Base-by-base conservation (phyloP, 2,329 filamentous ascomycete genomes). In the Calonectria multiphialidica region DNA sequence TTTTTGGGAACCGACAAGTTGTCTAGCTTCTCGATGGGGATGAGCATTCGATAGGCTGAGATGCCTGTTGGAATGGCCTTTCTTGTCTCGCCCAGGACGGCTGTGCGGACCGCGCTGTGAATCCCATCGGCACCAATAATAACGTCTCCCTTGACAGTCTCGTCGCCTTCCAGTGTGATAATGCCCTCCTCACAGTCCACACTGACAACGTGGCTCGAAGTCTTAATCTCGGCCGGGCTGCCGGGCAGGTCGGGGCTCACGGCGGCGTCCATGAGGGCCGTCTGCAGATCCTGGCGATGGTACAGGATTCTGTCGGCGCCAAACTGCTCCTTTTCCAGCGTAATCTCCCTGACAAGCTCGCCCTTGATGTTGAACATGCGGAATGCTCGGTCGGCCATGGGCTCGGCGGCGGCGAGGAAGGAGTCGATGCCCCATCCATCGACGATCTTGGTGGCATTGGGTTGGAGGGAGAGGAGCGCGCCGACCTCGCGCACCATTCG, bases 81-180 rank as follows among this genome's bases (percentile, higher is more conserved):
- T 3, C 25, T 68, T 30, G 68, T 57, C 37, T 77, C 74, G 2
- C 70, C 68, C 0, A 77, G 49, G 1, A 77, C 76, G 1, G 75
- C 74, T 1, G 70, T 74, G 25, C 75, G 69, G n/a, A 77, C 72
- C 2, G 68, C 68, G 15, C 75, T 77, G 25, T 77, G 76, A 16
- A 77, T 75, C 9, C 76, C 76, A n/a, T 77, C 76, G n/a, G 76
- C 76, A 4, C 76, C 76, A 21, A 77, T 74, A 2, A 77, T 63
- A 1, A 77, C 33, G 12, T 77, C 76, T 33, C 75, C 75, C 1
- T n/a, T 37, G 15, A 77, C 33, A 13, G 53, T 23, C 10, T 77
- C 75, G 2, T 72, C 76, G 0, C 70, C 73, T 13, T 75, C 68
- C 15, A 77, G 53, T 7, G 63, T 77, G 12, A 77, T 70, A 3